A percentile compares a stretch with the other conserved stretches of the same genome.
Conservation (phyloP, 768 basidiomycete species). For the Fomitopsis serialis region DNA sequence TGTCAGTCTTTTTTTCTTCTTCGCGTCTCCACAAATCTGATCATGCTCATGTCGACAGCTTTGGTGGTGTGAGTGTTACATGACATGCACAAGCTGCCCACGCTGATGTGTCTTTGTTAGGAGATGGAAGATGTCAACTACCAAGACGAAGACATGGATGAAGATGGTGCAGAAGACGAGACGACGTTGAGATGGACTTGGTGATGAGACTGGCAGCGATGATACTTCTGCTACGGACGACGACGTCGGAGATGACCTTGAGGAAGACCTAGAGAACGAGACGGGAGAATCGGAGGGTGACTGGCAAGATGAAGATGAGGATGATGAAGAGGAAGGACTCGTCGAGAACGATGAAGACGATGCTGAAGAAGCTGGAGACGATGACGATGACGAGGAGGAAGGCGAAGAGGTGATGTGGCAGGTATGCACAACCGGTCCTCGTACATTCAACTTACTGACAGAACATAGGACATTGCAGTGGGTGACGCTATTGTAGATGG, state of each 20-base stretch:
- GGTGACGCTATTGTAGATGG: slow-evolving; percentile 31
- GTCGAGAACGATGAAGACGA: slow-evolving; percentile 40
- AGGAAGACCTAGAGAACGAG: slow-evolving; percentile 58
- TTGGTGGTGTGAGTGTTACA: slow-evolving; percentile 64
- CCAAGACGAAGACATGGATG: slow-evolving; percentile 74
- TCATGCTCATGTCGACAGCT: slow-evolving; percentile 31
- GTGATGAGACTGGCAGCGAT: slow-evolving; percentile 77
- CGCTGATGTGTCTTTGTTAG: slow-evolving; percentile 32
- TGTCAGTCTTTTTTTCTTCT: slow-evolving; percentile 45
- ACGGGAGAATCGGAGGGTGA: slow-evolving; percentile 51
- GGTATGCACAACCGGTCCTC: slow-evolving; percentile 19
- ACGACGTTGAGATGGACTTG: slow-evolving; percentile 89
- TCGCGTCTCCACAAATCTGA: background rate
- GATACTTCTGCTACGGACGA: slow-evolving; percentile 76
- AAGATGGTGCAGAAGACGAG: slow-evolving; percentile 72
- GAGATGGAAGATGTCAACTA: slow-evolving; percentile 83
- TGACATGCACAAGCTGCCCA: background rate
- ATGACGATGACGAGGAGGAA: slow-evolving; percentile 32
- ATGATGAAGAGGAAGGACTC: slow-evolving; percentile 59
- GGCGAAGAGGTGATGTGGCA: slow-evolving; percentile 38
- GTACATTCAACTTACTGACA: background rate
- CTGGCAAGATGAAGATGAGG: slow-evolving; percentile 66
- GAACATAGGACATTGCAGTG: slow-evolving; percentile 27
- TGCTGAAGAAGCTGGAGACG: slow-evolving; percentile 29
- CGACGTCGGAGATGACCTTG: slow-evolving; percentile 63